These are phyloP conservation scores for Lactarius deliciosus DNA, from an alignment of 768 basidiomycete species.

Conservation along the genomic window DNA sequence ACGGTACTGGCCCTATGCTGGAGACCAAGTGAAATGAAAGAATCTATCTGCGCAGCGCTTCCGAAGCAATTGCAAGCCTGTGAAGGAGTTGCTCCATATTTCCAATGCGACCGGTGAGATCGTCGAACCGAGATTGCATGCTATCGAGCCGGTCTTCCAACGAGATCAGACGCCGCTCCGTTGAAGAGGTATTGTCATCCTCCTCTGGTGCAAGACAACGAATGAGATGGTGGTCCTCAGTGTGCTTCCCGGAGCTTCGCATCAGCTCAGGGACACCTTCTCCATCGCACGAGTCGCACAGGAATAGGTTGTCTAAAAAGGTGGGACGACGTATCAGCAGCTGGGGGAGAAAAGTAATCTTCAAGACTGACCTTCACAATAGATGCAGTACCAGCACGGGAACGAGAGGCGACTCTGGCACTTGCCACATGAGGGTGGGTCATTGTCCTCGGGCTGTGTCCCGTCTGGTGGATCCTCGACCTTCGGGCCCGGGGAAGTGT, in stretches of 20 bases:
- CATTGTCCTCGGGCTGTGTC: background rate
- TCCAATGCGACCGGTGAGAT: background rate
- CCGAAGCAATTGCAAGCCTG: background rate
- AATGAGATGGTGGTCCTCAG: conserved; percentile 6
- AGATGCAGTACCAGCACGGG: conserved; percentile 38
- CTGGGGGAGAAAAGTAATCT: background rate
- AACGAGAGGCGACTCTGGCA: conserved; percentile 30
- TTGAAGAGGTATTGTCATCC: background rate
- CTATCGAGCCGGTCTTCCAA: conserved; percentile 13
- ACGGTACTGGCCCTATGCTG: too few species aligned
- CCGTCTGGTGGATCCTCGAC: background rate
- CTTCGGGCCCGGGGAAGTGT: background rate
- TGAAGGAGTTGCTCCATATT: conserved; percentile 14
- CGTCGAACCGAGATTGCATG: conserved; percentile 10
- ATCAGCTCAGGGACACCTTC: conserved; percentile 5
- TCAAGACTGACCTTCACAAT: conserved; percentile 31
- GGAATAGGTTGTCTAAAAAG: conserved; percentile 19
- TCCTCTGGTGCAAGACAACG: conserved; percentile 15
- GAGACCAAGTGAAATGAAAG: too few species aligned
- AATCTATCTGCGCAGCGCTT: too few species aligned
- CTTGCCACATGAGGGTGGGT: conserved; percentile 29
- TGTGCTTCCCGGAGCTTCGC: conserved; percentile 7
- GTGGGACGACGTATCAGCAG: background rate
- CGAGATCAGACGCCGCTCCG: conserved; percentile 16
- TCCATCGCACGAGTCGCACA: conserved; percentile 26